Percentiles rank a stretch among this genome's conserved stretches.
Evolutionary conservation across 2,329 filamentous ascomycete genomes (phyloP).

Genomic region (Talaromyces sp.): DNA sequence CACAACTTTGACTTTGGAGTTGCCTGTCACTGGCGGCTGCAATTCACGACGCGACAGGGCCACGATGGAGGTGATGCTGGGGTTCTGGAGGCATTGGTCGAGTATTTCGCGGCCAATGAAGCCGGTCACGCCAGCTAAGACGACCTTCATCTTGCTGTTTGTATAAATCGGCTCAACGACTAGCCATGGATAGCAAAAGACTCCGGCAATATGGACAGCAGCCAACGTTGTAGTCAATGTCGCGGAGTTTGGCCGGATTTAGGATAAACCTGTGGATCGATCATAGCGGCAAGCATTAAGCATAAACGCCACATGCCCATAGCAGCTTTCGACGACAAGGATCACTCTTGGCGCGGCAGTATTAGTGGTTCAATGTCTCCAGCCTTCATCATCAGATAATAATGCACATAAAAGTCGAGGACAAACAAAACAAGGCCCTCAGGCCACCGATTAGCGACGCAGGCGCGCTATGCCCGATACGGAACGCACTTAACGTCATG

Average conservation of each 20-base stretch:
- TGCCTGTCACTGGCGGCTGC: conserved; percentile 27
- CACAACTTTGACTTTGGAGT: conserved; percentile 48
- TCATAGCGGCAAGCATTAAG: not conserved
- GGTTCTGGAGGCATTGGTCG: conserved; percentile 45
- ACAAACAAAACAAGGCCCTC: not conserved
- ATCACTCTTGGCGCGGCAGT: too few relatives aligned
- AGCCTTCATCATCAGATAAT: not conserved
- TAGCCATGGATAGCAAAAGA: not conserved
- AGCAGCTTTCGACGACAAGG: too few relatives aligned
- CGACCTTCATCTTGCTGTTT: conserved; percentile 49
- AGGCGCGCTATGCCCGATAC: not conserved
- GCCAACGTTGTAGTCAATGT: not conserved
- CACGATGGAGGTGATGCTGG: conserved; percentile 48
- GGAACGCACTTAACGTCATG: not conserved
- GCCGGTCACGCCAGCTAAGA: conserved; percentile 57
- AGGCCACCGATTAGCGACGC: not conserved
- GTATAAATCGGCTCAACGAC: too few relatives aligned
- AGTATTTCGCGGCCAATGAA: conserved; percentile 53
- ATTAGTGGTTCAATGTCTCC: too few relatives aligned
- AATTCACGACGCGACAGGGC: conserved; percentile 48
- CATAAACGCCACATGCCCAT: not conserved
- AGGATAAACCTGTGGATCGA: not conserved
- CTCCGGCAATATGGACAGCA: not conserved
- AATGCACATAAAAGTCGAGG: too few relatives aligned
- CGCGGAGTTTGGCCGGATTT: not conserved